Evolutionary conservation across 2,329 filamentous ascomycete genomes (phyloP), one percentile per base, ranked within the genome.

Genomic region (Myrmaecium sp.): DNA sequence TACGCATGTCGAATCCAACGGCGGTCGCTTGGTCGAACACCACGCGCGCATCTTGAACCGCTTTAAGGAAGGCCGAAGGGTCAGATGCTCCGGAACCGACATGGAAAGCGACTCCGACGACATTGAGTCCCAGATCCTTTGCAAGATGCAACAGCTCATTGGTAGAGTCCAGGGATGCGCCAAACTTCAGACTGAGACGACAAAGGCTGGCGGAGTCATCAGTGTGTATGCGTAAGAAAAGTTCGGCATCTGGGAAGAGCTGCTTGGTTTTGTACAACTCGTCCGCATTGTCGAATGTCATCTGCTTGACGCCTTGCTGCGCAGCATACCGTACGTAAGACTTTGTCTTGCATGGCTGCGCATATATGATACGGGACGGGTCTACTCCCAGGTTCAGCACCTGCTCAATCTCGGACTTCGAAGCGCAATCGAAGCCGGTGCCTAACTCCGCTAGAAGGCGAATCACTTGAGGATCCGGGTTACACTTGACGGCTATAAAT

Each of bases 271-370:
- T 98, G 69, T 86, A 82, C 27, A 98, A 69, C 65, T 98, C 89
- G 52, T 98, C 89, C 50, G 78, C 72, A 44, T 98, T 98, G 67
- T 98, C 89, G 49, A 98, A 95, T 3, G 89, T 98, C 86, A 98
- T 95, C 64, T 93, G 81, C 60, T 79, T 86, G 50, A 98, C 89
- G 40, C 77, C 78, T 39, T 74, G 64, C 48, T 72, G 68, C 46
- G 78, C 73, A 37, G 91, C 89, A 47, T 84, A 92, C 47, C 84
- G 82, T 35, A 98, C 67, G 54, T 94, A 95, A 25, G 86, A 94
- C 61, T 89, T 92, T 45, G 89, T 98, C 73, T 98, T 98, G 78
- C 89, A 95, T 30, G 89, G 89, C 60, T 98, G 89, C 26, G 89
- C 89, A 49, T 95, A 98, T 58, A 98, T 94, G 63, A 98, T 91